Evolutionary conservation across 768 basidiomycete species (phyloP).

Genomic region (Mycena vulgaris): DNA sequence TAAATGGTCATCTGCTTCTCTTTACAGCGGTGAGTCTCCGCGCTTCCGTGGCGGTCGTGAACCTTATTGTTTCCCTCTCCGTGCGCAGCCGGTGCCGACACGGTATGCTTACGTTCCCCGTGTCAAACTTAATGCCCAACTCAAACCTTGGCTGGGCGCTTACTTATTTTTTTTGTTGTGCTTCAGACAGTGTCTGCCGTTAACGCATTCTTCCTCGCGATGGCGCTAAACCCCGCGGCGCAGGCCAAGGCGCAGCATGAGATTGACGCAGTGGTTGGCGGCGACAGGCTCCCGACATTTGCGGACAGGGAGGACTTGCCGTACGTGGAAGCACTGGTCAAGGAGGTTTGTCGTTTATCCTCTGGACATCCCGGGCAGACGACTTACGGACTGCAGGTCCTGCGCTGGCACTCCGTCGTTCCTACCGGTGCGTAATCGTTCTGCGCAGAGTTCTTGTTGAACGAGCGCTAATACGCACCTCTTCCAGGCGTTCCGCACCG

Average conservation of each 20-base stretch:
- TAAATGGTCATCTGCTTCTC: constrained; percentile 76
- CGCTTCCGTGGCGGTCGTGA: neutral
- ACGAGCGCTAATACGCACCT: constrained; percentile 5
- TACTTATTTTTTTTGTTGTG: constrained; percentile 13
- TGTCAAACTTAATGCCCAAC: constrained; percentile 25
- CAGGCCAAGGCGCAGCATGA: constrained; percentile 74
- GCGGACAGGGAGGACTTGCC: constrained; percentile 71
- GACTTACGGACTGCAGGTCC: constrained; percentile 34
- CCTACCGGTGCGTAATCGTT: constrained; percentile 55
- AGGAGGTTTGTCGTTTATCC: constrained; percentile 59
- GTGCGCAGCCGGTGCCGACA: constrained; percentile 68
- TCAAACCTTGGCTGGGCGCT: constrained; percentile 18
- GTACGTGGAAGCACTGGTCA: constrained; percentile 71
- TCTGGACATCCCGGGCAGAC: neutral
- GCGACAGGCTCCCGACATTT: constrained; percentile 73
- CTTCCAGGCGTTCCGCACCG: constrained; percentile 68
- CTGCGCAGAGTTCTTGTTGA: constrained; percentile 12
- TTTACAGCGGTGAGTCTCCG: constrained; percentile 63
- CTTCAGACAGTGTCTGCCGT: constrained; percentile 73
- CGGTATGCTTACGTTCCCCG: constrained; percentile 53
- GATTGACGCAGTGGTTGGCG: constrained; percentile 72
- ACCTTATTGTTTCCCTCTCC: constrained; percentile 14
- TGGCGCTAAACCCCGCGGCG: constrained; percentile 70
- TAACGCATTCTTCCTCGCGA: constrained; percentile 74
- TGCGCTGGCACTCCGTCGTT: constrained; percentile 65